Base-by-base conservation (phyloP, 192 early-diverging fungal genomes). In the Coemansia sp. region DNA sequence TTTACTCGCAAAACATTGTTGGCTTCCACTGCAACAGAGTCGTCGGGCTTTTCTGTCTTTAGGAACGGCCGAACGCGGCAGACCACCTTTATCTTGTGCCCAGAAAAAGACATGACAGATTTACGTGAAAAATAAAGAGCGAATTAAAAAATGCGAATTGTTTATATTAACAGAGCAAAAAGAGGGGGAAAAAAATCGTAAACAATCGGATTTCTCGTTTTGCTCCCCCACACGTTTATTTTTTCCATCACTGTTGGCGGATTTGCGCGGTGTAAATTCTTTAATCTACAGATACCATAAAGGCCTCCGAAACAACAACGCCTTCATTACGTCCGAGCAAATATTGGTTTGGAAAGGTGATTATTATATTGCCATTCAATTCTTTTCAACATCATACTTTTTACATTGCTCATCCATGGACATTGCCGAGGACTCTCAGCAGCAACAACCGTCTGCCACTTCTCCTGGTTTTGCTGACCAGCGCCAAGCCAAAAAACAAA, bases 11-110 rank as follows among this genome's bases (percentile, higher is more conserved):
- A 46, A 20, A 74, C 70, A n/a, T 61, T 74, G 54, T 67, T 65
- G 43, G 70, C 62, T 32, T 82, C 80, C 0, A 78, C 81, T 1
- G 39, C 31, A 0, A 86, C 82, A 0, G 85, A 57, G 24, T 79
- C 62, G 70, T 89, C 87, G 1, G 79, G 41, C n/a, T 57, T 69
- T 64, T 89, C 87, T 8, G 73, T 68, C 15, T 70, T 64, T n/a
- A 87, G 65, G 58, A 89, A 87, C 19, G 87, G 87, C n/a, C 87
- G 83, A 22, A 89, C 82, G 15, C 87, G 83, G 45, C 87, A 87
- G 22, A 87, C 75, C 20, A 87, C 83, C 47, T 86, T 86, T 64
- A 89, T 76, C 73, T 86, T 87, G 67, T 86, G 62, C 25, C 59
- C 71, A 11, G 31, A 12, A 15, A 7, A 38, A 20, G 68, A 39